A percentile compares a stretch with the other conserved stretches of the same genome.
These are phyloP conservation scores for Diaporthe capsici DNA, from an alignment of 2,329 filamentous ascomycete species.

Conservation along the genomic window DNA sequence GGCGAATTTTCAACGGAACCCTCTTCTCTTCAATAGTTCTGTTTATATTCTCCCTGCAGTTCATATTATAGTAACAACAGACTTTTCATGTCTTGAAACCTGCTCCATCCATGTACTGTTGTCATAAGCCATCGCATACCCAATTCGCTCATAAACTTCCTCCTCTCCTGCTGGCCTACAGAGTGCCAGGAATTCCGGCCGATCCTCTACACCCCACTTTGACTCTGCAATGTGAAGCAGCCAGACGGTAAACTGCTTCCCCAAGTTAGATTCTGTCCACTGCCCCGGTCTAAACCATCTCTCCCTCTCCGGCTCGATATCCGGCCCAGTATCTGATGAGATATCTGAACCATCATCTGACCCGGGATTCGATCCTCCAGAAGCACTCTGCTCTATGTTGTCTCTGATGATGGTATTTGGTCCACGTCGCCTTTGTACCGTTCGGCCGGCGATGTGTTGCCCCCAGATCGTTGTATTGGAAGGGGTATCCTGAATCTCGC, in stretches of 20 bases:
- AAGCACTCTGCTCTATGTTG: too few species aligned
- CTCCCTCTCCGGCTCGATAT: neutral
- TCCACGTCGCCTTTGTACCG: neutral
- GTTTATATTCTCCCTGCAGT: neutral
- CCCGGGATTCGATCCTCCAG: neutral
- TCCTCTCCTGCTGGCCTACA: neutral
- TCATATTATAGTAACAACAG: neutral
- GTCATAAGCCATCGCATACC: rapidly evolving
- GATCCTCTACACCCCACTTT: rapidly evolving
- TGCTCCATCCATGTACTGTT: neutral
- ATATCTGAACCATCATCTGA: neutral
- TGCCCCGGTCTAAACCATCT: too few species aligned
- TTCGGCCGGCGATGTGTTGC: neutral
- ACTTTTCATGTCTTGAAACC: neutral
- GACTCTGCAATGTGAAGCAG: neutral
- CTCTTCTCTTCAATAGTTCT: neutral
- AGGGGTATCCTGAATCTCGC: neutral
- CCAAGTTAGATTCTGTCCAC: neutral
- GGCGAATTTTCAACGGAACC: neutral
- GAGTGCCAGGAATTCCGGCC: neutral
- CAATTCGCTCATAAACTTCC: neutral
- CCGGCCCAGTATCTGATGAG: neutral
- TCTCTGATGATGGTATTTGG: neutral
- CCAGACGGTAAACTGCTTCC: neutral
- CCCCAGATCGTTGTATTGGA: neutral